Evolutionary conservation across 192 early-diverging fungal genomes (phyloP), one percentile per base, ranked within the genome.

Genomic region (Helicostylum pulchrum): DNA sequence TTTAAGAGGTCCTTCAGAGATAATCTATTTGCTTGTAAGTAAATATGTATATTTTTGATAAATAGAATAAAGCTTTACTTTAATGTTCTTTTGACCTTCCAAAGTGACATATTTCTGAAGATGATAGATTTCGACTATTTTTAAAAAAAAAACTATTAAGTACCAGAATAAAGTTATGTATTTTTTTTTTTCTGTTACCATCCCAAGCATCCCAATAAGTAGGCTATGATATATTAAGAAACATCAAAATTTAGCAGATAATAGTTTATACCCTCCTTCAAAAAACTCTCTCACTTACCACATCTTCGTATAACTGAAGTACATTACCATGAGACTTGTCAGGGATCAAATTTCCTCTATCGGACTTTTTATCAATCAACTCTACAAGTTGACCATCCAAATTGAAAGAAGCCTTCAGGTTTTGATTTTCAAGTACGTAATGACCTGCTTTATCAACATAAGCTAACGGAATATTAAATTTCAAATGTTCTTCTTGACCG

Each of bases 41-140:
- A 19, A 51, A 45, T 7, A 60, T 26, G 26, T 49, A 10, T 23
- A 14, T 45, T 44, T 31, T 17, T 14, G 2, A 10, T 47, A 43
- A 36, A 44, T 0, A 46, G 7, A 9, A 30, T 15, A 26, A 30
- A 17, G 15, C 32, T 61, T 54, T 65, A 79, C 80, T 56, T 77
- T 68, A 5, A 85, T 61, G 7, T 67, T 62, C 6, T 90, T 84
- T 12, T 78, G 73, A 9, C 55, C 67, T 8, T 84, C 82, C 17
- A 76, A 32, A 49, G 84, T 82, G 34, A 70, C 74, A 31, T 82
- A 84, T 73, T 94, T 98, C 68, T 97, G 92, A 15, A 93, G 77
- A 68, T 94, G 94, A 76, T 98, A 98, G 20, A 98, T 88, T 72
- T 99, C 96, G 26, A 97, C 91, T 62, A 47, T 2, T 64, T 52